phyloP scores from a whole-genome alignment of 2,329 filamentous ascomycete genomes.

The Colletotrichum gigasporum region DNA sequence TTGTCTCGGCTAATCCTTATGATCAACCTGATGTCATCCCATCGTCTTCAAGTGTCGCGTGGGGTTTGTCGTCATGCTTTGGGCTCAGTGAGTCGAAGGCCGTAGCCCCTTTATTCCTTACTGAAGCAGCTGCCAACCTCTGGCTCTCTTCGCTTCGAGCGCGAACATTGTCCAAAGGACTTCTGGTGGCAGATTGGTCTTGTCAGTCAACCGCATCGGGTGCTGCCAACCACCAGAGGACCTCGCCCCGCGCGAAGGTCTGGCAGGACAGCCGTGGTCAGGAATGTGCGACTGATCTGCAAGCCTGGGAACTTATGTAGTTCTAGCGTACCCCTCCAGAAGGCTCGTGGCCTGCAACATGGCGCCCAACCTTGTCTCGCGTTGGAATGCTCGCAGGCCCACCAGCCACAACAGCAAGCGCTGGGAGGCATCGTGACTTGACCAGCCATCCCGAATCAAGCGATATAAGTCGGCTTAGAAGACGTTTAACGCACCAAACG shows the following conservation, averaged over 20 bases:
- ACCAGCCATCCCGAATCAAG: conserved; percentile 6
- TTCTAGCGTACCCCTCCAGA: not conserved
- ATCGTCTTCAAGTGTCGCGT: not conserved
- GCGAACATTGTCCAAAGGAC: not conserved
- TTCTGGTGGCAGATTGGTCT: not conserved
- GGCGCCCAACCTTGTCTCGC: not conserved
- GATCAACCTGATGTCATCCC: no score
- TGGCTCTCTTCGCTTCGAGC: not conserved
- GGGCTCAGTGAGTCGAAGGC: not conserved
- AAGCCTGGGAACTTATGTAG: not conserved
- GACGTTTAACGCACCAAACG: not conserved
- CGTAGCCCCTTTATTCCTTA: no score
- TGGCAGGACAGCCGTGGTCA: not conserved
- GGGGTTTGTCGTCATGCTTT: not conserved
- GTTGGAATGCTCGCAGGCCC: conserved; percentile 17
- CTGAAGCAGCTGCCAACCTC: not conserved
- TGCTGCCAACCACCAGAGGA: conserved; percentile 11
- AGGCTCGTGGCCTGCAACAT: not conserved
- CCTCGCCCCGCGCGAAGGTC: not conserved
- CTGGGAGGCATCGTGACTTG: not conserved
- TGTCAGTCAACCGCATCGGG: not conserved
- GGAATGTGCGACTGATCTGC: conserved; percentile 11
- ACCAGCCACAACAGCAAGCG: conserved; percentile 23
- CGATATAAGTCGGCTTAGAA: conserved; percentile 1
- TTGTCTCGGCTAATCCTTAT: no score